phyloP scores from a whole-genome alignment of 2,329 filamentous ascomycete species.

The Didymellaceae sp. region DNA sequence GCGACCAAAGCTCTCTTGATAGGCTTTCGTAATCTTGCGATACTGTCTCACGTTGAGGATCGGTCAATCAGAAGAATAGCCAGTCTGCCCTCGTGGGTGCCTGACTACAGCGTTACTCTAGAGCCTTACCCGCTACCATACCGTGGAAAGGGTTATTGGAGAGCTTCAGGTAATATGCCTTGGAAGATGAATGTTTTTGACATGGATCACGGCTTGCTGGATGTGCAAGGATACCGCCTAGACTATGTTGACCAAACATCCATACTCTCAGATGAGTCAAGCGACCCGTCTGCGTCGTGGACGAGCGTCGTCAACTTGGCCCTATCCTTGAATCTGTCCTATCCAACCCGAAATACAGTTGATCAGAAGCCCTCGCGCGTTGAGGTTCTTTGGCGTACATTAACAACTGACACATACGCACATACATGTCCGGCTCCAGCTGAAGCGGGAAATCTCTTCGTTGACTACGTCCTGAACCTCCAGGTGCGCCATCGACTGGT shows the following conservation, averaged over 20 bases:
- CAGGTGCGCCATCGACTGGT: constrained; percentile 35
- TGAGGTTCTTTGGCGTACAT: constrained; percentile 33
- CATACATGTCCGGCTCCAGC: constrained; percentile 28
- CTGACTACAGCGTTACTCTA: constrained; percentile 31
- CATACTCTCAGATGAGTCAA: constrained; percentile 22
- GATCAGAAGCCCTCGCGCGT: constrained; percentile 22
- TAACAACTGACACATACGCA: constrained; percentile 34
- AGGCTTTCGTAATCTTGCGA: constrained; percentile 25
- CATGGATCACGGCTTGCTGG: constrained; percentile 25
- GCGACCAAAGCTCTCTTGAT: constrained; percentile 25
- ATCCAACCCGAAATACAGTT: constrained; percentile 16
- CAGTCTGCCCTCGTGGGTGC: constrained; percentile 36
- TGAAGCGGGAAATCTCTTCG: constrained; percentile 26
- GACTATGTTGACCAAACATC: constrained; percentile 24
- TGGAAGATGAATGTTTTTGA: constrained; percentile 21
- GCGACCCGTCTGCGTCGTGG: constrained; percentile 29
- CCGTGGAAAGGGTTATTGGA: constrained; percentile 24
- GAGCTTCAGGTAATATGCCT: constrained; percentile 18
- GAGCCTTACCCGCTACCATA: constrained; percentile 35
- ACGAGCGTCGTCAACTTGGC: constrained; percentile 31
- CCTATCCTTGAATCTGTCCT: constrained; percentile 25
- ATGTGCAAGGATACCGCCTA: constrained; percentile 29
- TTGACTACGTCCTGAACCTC: constrained; percentile 38
- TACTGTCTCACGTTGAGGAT: constrained; percentile 36
- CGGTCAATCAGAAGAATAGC: constrained; percentile 19